Conservation (phyloP, 805 yeast genomes). For the Yarrowia sp. region DNA sequence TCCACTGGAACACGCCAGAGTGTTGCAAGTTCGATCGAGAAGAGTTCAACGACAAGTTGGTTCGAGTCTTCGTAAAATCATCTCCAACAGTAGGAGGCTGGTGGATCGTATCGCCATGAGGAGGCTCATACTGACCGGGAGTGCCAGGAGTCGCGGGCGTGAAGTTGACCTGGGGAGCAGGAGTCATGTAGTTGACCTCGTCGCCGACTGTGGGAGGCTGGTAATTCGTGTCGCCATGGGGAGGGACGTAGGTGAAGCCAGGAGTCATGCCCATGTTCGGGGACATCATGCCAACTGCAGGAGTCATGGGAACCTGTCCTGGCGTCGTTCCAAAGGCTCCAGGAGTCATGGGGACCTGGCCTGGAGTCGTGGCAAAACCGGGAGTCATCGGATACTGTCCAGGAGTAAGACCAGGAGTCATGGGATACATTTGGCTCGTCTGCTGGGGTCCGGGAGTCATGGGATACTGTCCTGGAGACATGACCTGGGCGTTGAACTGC, state of each 20-base stretch:
- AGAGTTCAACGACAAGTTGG: constrained; percentile 2
- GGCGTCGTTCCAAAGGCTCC: background rate
- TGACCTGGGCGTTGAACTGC: too few relatives aligned
- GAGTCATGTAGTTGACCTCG: constrained; percentile 4
- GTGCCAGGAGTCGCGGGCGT: constrained; percentile 29
- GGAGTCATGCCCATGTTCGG: too few relatives aligned
- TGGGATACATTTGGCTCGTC: background rate
- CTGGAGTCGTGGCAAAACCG: background rate
- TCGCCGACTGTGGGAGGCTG: background rate
- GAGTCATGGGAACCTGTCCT: background rate
- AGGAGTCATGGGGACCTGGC: background rate
- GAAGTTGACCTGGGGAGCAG: background rate
- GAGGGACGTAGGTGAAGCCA: constrained; percentile 2
- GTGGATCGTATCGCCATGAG: constrained; percentile 6
- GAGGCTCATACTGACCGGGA: background rate
- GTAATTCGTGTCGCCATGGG: constrained; percentile 6
- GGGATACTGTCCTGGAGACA: too few relatives aligned
- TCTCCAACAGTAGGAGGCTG: background rate
- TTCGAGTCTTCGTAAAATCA: background rate
- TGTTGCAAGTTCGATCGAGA: background rate
- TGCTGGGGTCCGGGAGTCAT: background rate
- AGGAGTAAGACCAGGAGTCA: background rate
- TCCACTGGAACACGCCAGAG: constrained; percentile 62
- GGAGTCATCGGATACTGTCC: background rate
- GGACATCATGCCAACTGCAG: background rate